phyloP scores from a whole-genome alignment of 2,329 filamentous ascomycete genomes.

The Trichoderma aggressivum region DNA sequence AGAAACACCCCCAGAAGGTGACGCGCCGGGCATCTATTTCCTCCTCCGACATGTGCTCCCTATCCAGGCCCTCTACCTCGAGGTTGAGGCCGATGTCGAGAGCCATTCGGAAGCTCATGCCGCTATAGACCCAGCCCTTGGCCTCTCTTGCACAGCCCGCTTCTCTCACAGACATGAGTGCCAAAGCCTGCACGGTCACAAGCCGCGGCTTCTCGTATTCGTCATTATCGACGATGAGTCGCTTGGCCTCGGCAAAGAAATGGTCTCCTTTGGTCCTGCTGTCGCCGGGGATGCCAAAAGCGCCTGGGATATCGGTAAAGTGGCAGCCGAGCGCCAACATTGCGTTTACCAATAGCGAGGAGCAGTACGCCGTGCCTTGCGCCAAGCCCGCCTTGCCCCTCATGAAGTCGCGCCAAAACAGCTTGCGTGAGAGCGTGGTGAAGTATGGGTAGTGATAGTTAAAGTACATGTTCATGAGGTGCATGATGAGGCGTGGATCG shows the following conservation, averaged over 20 bases:
- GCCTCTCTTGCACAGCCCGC: constrained; percentile 91
- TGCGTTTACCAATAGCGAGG: constrained; percentile 83
- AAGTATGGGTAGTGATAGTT: constrained; percentile 98
- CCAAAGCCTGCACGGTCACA: constrained; percentile 88
- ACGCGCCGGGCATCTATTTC: constrained; percentile 87
- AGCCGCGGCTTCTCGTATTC: constrained; percentile 87
- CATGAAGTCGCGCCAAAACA: constrained; percentile 84
- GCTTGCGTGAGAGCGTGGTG: constrained; percentile 77
- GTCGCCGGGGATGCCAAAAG: constrained; percentile 68
- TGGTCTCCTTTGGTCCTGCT: constrained; percentile 88
- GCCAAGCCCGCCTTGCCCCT: constrained; percentile 59
- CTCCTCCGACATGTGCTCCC: constrained; percentile 64
- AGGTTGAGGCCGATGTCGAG: constrained; percentile 90
- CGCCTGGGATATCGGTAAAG: constrained; percentile 75
- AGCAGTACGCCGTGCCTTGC: constrained; percentile 68
- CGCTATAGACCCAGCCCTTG: constrained; percentile 97
- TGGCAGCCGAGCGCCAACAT: constrained; percentile 93
- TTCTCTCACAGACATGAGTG: constrained; percentile 93
- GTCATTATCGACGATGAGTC: constrained; percentile 83
- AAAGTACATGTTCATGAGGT: constrained; percentile 97
- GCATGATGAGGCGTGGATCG: constrained; percentile 73
- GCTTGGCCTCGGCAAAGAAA: constrained; percentile 92
- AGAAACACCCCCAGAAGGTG: constrained; percentile 95
- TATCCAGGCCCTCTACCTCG: constrained; percentile 65
- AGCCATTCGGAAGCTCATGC: constrained; percentile 98